A percentile compares a stretch with the other conserved stretches of the same genome.
Conservation (phyloP, 2,329 filamentous ascomycete species). For the Trichoderma semiorbis region DNA sequence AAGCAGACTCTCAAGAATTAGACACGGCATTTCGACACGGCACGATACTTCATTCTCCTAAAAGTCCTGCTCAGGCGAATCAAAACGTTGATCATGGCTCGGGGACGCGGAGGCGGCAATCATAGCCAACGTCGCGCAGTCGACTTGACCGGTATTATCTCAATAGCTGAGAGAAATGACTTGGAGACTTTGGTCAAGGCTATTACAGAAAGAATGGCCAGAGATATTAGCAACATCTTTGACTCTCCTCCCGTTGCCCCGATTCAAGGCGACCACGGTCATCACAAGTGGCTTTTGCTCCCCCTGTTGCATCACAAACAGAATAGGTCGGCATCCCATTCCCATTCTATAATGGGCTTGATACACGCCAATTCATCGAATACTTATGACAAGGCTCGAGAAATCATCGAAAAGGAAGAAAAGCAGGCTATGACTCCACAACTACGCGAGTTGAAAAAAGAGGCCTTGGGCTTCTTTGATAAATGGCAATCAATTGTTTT, state of each 20-base stretch:
- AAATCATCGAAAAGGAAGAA: constrained; percentile 33
- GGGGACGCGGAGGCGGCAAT: constrained; percentile 35
- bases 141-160: constrained; percentile 51
- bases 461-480: constrained; percentile 67
- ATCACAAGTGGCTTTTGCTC: constrained; percentile 36
- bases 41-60: not conserved
- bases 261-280: constrained; percentile 27
- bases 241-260: constrained; percentile 42
- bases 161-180: constrained; percentile 47
- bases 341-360: constrained; percentile 14
- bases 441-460: constrained; percentile 64
- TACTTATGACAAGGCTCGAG: constrained; percentile 27
- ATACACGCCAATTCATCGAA: constrained; percentile 18
- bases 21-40: not conserved
- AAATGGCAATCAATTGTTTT: constrained; percentile 75
- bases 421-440: constrained; percentile 38
- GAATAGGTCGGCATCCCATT: constrained; percentile 16
- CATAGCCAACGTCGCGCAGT: constrained; percentile 42
- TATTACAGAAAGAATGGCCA: constrained; percentile 54
- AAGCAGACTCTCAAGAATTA: not conserved
- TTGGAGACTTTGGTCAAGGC: constrained; percentile 48
- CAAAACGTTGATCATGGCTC: constrained; percentile 34
- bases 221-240: constrained; percentile 50
- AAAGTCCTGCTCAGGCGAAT: not conserved
- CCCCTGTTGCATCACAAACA: constrained; percentile 32